Conservation (phyloP, 805 yeast species). For the Blastobotrys robertii region DNA sequence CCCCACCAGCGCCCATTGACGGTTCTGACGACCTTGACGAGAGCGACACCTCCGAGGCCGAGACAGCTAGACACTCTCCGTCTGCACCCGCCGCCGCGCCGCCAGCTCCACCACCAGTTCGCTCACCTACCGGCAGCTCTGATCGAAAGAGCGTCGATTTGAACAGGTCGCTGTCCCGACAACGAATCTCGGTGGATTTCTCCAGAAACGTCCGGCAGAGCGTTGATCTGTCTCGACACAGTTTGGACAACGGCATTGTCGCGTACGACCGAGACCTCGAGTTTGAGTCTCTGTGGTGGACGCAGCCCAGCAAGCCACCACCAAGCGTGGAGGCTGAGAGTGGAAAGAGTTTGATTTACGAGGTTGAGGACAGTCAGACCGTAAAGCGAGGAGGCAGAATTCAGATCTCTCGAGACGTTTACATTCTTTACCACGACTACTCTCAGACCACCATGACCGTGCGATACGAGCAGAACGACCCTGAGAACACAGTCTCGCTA, state of each 20-base stretch:
- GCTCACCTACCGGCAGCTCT: conserved; percentile 7
- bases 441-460: conserved; percentile 56
- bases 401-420: conserved; percentile 49
- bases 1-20: conserved; percentile 7
- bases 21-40: conserved; percentile 1
- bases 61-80: conserved; percentile 17
- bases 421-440: conserved; percentile 62
- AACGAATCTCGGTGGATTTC: conserved; percentile 17
- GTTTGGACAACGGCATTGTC: conserved; percentile 2
- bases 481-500: conserved; percentile 37
- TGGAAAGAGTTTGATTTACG: conserved; percentile 46
- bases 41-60: conserved; percentile 6
- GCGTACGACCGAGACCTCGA: conserved; percentile 29
- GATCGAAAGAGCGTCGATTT: background rate
- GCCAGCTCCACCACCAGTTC: conserved; percentile 8
- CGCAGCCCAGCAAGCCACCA: conserved; percentile 45
- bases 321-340: conserved; percentile 34
- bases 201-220: conserved; percentile 3
- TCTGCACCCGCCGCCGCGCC: no score
- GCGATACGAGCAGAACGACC: conserved; percentile 44
- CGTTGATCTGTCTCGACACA: conserved; percentile 6
- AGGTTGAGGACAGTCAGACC: conserved; percentile 50
- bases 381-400: conserved; percentile 49
- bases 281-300: conserved; percentile 56
- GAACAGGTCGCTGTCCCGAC: conserved; percentile 1